Evolutionary conservation across 805 yeast genomes (phyloP), one percentile per base, ranked within the genome.

Genomic region (Komagataella pastoris): DNA sequence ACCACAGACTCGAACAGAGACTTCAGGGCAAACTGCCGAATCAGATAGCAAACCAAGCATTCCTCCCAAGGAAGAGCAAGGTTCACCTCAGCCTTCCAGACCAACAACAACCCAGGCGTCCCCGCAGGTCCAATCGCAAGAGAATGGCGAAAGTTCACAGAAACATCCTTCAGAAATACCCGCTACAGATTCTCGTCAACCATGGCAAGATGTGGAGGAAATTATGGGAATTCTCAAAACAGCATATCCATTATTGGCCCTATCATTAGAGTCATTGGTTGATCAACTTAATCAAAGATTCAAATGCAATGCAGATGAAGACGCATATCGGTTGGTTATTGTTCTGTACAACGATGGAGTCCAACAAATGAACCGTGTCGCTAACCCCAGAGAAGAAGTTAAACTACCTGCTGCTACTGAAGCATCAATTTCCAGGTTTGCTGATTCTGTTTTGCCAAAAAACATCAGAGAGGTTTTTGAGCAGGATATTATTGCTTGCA

Each of bases 211-310:
- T 61, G 90, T 90, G 23, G 83, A 79, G 51, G 98, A 91, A 61
- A 85, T 93, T 52, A 88, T 89, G 86, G 93, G 95, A 19, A 90
- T 93, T 52, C 71, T 95, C 64, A 93, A 93, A 64, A 95, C 99
- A 0, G 97, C 98, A 0, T 93, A 90, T 65, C 99, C 99, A 2
- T 70, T 93, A 51, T 70, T 93, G 55, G 96, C 99, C 0, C 75
- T 93, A 17, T 88, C 97, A 0, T 74, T 95, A 56, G 99, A 93
- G 66, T 88, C 98, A 0, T 70, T 95, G 51, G 97, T 93, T 24
- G 98, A 95, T 61, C 99, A 95, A 70, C 88, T 93, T 52, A 84
- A 83, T 60, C 96, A 89, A 63, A 74, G 97, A 52, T 91, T 93
- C 74, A 93, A 91, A 67, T 83, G 95, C 44, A 85, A 86, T 47